Conservation (phyloP, 495 filamentous ascomycete genomes). For the Tuber microsphaerosporum region DNA sequence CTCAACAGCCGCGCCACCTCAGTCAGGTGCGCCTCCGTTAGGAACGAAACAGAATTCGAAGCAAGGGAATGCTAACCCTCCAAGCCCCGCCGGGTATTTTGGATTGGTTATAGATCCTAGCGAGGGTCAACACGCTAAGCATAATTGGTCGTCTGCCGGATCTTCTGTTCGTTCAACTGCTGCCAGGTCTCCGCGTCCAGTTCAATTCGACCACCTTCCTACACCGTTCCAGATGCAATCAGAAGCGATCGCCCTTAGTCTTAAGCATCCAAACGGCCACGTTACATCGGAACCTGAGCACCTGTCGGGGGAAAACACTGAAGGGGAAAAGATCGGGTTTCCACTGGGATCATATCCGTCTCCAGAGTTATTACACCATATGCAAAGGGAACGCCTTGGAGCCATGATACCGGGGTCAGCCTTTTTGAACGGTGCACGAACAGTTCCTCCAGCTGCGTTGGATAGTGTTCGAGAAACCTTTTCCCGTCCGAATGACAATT, state of each 20-base stretch:
- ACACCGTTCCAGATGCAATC: slow-evolving; percentile 66
- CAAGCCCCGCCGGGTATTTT: slow-evolving; percentile 55
- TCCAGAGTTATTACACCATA: slow-evolving; percentile 14
- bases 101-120: slow-evolving; percentile 59
- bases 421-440: slow-evolving; percentile 19
- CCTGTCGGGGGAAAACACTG: slow-evolving; percentile 42
- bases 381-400: slow-evolving; percentile 15
- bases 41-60: slow-evolving; percentile 18
- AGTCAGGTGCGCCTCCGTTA: slow-evolving; percentile 13
- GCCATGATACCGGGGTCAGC: not conserved
- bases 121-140: slow-evolving; percentile 57
- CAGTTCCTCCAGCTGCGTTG: slow-evolving; percentile 17
- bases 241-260: slow-evolving; percentile 51
- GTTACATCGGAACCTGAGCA: slow-evolving; percentile 41
- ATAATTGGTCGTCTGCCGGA: slow-evolving; percentile 65
- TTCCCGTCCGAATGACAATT: slow-evolving; percentile 19
- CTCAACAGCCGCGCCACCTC: slow-evolving; percentile 15
- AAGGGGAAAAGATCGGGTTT: slow-evolving; percentile 30
- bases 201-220: slow-evolving; percentile 66
- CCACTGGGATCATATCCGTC: slow-evolving; percentile 32
- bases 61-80: slow-evolving; percentile 21
- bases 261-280: slow-evolving; percentile 50
- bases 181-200: slow-evolving; percentile 59
- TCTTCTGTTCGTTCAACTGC: slow-evolving; percentile 62
- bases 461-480: slow-evolving; percentile 23